phyloP scores from a whole-genome alignment of 345 rosid genomes.

The Erucastrum elatum region DNA sequence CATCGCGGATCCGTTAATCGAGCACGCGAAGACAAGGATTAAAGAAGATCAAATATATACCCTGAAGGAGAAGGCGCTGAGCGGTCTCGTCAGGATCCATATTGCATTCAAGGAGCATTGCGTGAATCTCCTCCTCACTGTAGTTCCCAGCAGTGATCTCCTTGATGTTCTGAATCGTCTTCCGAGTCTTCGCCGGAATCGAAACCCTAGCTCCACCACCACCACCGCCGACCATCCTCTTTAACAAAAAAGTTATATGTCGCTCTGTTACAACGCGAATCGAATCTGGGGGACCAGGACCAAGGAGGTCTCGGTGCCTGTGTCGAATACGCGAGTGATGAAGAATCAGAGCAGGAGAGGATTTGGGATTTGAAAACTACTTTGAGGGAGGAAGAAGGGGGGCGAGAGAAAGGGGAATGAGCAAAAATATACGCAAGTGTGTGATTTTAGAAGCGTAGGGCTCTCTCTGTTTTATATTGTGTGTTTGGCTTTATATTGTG shows the following conservation, averaged over 20 bases:
- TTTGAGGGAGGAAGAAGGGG: constrained; percentile 3
- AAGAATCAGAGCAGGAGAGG: constrained; percentile 32
- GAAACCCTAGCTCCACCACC: constrained; percentile 70
- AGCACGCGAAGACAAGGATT: not conserved
- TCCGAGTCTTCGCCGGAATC: constrained; percentile 57
- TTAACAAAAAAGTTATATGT: constrained; percentile 18
- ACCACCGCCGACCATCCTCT: constrained; percentile 62
- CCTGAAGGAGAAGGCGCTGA: constrained; percentile 69
- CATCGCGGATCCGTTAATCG: constrained; percentile 31
- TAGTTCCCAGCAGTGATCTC: constrained; percentile 76
- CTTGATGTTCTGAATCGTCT: constrained; percentile 69
- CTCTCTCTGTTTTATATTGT: not conserved
- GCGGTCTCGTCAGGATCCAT: constrained; percentile 93
- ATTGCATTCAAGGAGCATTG: constrained; percentile 85
- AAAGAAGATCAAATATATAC: constrained; percentile 36
- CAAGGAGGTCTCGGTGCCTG: constrained; percentile 7
- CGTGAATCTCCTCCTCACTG: constrained; percentile 88
- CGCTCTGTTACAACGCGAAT: constrained; percentile 22
- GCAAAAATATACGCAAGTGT: not conserved
- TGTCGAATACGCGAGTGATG: constrained; percentile 10
- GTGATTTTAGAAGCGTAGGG: constrained; percentile 39
- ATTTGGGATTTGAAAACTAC: constrained; percentile 35
- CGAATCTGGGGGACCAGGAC: constrained; percentile 28
- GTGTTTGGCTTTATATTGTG: too few species aligned
- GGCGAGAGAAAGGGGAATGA: constrained; percentile 20